These are phyloP conservation scores for Afroboletus lepidellus DNA, from an alignment of 1,284 basidiomycete species.

Conservation along the genomic window DNA sequence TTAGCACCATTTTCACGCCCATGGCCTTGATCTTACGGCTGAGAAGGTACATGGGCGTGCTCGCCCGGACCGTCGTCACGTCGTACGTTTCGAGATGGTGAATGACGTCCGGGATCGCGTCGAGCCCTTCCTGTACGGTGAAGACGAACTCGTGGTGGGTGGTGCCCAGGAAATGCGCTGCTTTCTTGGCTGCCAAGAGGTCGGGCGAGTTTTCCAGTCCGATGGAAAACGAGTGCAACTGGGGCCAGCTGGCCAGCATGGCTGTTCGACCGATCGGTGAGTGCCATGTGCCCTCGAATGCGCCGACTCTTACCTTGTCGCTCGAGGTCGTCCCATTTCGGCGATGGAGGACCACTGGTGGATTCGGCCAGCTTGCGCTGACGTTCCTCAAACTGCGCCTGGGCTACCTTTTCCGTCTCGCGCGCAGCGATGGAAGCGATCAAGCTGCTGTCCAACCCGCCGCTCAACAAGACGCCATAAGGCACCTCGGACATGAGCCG, in stretches of 20 bases:
- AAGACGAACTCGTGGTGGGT: conserved; percentile 98
- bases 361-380: conserved; percentile 56
- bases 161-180: conserved; percentile 91
- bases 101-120: conserved; percentile 97
- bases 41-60: conserved; percentile 96
- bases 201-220: conserved; percentile 96
- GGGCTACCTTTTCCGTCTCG: conserved; percentile 91
- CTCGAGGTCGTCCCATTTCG: conserved; percentile 42
- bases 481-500: conserved; percentile 99
- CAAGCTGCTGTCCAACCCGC: conserved; percentile 94
- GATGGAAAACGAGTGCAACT: conserved; percentile 97
- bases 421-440: conserved; percentile 97
- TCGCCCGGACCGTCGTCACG: conserved; percentile 97
- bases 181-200: conserved; percentile 91
- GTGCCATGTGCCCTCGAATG: background rate
- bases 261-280: conserved; percentile 36
- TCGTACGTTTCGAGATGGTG: conserved; percentile 99
- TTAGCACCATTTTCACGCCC: conserved; percentile 99
- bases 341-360: conserved; percentile 58
- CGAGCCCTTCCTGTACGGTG: conserved; percentile 97
- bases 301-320: conserved; percentile 46
- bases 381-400: conserved; percentile 72
- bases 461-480: conserved; percentile 94
- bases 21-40: conserved; percentile 99
- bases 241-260: conserved; percentile 89